These are phyloP conservation scores for Penicillium odoratum DNA, from an alignment of 495 filamentous ascomycete genomes.

Conservation along the genomic window DNA sequence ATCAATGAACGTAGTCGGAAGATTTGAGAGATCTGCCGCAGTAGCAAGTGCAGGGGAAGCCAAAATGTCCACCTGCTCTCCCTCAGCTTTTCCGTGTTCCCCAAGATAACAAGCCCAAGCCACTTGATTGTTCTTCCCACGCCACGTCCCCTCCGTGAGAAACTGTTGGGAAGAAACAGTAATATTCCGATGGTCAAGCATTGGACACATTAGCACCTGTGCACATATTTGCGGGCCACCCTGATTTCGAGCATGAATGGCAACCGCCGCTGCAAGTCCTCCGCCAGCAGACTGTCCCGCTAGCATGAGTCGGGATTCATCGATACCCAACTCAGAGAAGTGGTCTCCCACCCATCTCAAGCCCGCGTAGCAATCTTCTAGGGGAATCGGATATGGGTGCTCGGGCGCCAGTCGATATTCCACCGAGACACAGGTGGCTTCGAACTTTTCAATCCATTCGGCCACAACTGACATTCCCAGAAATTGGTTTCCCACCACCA, in stretches of 20 bases:
- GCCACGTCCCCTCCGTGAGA: neutral
- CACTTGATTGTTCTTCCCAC: neutral
- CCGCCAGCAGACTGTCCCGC: neutral
- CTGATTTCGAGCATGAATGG: neutral
- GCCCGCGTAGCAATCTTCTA: neutral
- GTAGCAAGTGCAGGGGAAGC: neutral
- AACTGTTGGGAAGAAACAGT: neutral
- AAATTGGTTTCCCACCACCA: too few relatives aligned
- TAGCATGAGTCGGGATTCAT: neutral
- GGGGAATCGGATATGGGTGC: neutral
- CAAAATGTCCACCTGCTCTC: neutral
- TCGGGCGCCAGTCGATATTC: neutral
- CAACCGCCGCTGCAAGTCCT: neutral
- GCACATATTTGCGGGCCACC: neutral
- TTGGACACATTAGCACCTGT: neutral
- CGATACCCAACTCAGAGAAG: neutral
- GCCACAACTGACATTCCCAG: too few relatives aligned
- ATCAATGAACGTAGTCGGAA: slow-evolving; percentile 1
- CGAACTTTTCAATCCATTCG: too few relatives aligned
- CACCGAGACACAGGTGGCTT: neutral
- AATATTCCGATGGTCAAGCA: neutral
- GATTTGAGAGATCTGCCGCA: neutral
- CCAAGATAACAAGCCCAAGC: neutral
- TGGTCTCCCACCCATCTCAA: neutral
- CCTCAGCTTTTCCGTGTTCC: neutral